These are phyloP conservation scores for Venturiaceae sp. DNA, from an alignment of 2,329 filamentous ascomycete species.

Conservation along the genomic window DNA sequence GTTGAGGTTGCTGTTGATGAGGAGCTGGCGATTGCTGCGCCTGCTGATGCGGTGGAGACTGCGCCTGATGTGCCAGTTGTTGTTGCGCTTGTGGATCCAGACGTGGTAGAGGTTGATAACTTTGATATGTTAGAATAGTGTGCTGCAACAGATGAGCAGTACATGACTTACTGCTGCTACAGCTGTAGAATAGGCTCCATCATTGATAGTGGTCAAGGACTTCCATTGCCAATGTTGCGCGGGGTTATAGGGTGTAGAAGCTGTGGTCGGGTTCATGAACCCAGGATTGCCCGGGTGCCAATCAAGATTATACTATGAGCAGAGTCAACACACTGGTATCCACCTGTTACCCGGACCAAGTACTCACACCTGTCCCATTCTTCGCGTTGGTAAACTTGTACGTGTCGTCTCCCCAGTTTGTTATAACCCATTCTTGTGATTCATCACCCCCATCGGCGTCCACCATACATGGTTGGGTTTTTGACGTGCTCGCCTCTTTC, in stretches of 20 bases:
- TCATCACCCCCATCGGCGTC: not conserved
- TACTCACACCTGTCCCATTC: conserved; percentile 1
- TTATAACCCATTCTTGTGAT: conserved; percentile 4
- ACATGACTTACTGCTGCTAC: conserved; percentile 1
- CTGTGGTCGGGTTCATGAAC: not conserved
- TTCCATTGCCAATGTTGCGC: conserved; percentile 5
- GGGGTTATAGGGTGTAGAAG: not conserved
- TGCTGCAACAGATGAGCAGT: not conserved
- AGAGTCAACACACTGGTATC: not conserved
- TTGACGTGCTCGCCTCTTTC: not conserved
- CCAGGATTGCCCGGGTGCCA: not conserved
- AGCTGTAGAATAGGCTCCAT: conserved; percentile 1
- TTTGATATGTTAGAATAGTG: not conserved
- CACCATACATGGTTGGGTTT: conserved; percentile 2
- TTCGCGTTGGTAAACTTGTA: conserved; percentile 2
- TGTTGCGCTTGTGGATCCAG: not conserved
- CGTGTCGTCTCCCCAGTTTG: conserved; percentile 1
- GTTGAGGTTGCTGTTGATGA: not conserved
- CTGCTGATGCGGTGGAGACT: not conserved
- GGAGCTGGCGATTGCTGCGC: not conserved
- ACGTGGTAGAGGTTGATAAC: not conserved
- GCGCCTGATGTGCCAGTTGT: not conserved
- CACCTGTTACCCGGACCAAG: not conserved
- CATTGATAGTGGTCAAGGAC: not conserved
- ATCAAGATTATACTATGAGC: not conserved